Evolutionary conservation across 139 green algal genomes (phyloP), one percentile per base, ranked within the genome.

Genomic region (Spirogloea muscicola): DNA sequence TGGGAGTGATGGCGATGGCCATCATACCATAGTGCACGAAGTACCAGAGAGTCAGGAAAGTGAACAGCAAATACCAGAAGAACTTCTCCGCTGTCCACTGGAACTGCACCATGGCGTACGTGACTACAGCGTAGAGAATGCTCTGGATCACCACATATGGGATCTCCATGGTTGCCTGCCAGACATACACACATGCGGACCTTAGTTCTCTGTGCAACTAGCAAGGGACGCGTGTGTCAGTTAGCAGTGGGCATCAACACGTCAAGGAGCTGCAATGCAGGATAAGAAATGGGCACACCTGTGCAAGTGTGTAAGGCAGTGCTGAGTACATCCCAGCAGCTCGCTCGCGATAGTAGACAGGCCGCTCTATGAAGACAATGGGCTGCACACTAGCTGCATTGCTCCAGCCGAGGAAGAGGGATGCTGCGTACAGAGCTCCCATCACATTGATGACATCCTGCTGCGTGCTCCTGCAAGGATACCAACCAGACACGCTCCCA

Each of bases 81-180:
- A 69, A 73, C 57, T 84, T 76, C 2, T 6, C 7, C 1, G 3
- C 9, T 21, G 36, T 75, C 10, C 52, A 70, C 5, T 84, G 52
- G 51, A 88, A 87, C 25, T 55, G 25, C 10, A 87, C 68, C 68
- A 88, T 79, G 33, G 77, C 68, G 68, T 88, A 88, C 2, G 68
- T 75, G 43, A 85, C 84, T 27, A 36, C 27, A 16, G 48, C 58
- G 65, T 86, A 88, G 55, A 88, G n/a, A 3, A 84, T n/a, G 0
- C 79, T 38, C 59, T 88, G 84, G 0, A 76, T 16, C 2, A 82
- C 13, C 18, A 85, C 36, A 46, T 86, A 88, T 0, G 74, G 74
- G 9, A 84, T 29, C 75, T 88, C 84, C 4, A 88, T 64, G 10
- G 76, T n/a, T n/a, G n/a, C n/a, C n/a, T n/a, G n/a, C n/a, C n/a